Evolutionary conservation across 495 filamentous ascomycete genomes (phyloP).

Genomic region (Podospora fimiseda): DNA sequence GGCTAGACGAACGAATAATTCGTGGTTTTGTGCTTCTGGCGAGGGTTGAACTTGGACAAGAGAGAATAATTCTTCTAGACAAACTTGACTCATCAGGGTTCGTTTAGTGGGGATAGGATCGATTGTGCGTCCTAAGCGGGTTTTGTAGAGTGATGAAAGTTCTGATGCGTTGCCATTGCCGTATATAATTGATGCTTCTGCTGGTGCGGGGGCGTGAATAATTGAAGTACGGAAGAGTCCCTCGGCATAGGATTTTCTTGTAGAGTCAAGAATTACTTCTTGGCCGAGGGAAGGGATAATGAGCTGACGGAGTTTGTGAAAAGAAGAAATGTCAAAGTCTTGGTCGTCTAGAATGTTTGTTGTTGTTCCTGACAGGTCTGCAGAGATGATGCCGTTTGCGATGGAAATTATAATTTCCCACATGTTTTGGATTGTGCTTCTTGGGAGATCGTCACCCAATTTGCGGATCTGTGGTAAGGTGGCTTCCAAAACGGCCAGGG

Average conservation of each 20-base stretch:
- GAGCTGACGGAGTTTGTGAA: slow-evolving; percentile 58
- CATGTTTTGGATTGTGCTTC: slow-evolving; percentile 39
- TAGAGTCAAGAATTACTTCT: slow-evolving; percentile 54
- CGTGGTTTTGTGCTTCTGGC: slow-evolving; percentile 21
- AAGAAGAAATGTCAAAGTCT: slow-evolving; percentile 71
- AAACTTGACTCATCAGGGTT: slow-evolving; percentile 67
- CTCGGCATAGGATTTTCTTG: slow-evolving; percentile 63
- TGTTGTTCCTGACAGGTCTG: slow-evolving; percentile 38
- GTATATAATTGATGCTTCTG: slow-evolving; percentile 52
- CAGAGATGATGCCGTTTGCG: slow-evolving; percentile 52
- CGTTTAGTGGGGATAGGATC: slow-evolving; percentile 59
- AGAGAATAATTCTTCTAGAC: slow-evolving; percentile 73
- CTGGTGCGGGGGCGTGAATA: slow-evolving; percentile 61
- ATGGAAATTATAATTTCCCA: slow-evolving; percentile 57
- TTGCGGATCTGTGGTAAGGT: slow-evolving; percentile 57
- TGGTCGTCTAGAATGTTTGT: slow-evolving; percentile 55
- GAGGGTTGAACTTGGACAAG: slow-evolving; percentile 49
- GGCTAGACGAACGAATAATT: slow-evolving; percentile 55
- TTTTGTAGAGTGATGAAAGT: slow-evolving; percentile 56
- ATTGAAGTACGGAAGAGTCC: slow-evolving; percentile 79
- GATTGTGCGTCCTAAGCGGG: slow-evolving; percentile 64
- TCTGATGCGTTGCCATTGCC: slow-evolving; percentile 35
- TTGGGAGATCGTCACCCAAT: slow-evolving; percentile 47
- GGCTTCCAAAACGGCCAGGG: slow-evolving; percentile 60
- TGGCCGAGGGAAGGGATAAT: slow-evolving; percentile 70